A percentile compares a stretch with the other conserved stretches of the same genome.
Evolutionary conservation across 495 filamentous ascomycete genomes (phyloP).

Genomic region (Aspergillus leporis): DNA sequence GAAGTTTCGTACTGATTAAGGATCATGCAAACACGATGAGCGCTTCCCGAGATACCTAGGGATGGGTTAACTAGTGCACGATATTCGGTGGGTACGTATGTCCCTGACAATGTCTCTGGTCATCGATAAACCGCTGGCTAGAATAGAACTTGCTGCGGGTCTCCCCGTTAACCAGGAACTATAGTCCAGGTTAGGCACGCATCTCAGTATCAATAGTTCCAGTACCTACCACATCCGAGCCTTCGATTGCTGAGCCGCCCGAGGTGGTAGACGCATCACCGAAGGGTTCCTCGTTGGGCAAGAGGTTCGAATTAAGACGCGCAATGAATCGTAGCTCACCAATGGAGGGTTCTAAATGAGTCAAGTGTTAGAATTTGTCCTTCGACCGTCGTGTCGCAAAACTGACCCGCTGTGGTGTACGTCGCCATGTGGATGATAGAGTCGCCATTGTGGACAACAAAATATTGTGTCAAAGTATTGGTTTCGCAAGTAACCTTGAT

Average conservation of each 20-base stretch:
- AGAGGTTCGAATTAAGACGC: conserved; percentile 54
- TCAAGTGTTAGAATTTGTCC: neutral
- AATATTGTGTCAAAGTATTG: conserved; percentile 62
- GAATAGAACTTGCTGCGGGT: conserved; percentile 72
- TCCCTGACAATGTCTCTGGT: conserved; percentile 55
- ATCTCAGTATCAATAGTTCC: neutral
- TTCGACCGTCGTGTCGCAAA: too few species aligned
- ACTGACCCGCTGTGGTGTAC: conserved; percentile 52
- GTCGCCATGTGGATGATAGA: conserved; percentile 64
- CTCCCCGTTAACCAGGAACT: conserved; percentile 57
- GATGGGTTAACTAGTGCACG: conserved; percentile 5
- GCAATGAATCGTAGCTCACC: conserved; percentile 68
- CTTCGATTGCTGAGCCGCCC: conserved; percentile 55
- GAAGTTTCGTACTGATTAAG: conserved; percentile 46
- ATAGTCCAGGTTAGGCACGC: neutral
- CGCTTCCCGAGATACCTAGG: conserved; percentile 32
- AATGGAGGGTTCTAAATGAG: conserved; percentile 48
- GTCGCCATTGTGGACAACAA: conserved; percentile 59
- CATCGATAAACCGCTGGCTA: conserved; percentile 66
- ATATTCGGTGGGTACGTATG: neutral
- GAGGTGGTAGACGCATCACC: conserved; percentile 53
- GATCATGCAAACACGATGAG: conserved; percentile 38
- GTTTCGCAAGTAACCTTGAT: conserved; percentile 64
- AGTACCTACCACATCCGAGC: conserved; percentile 54
- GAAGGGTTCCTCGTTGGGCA: conserved; percentile 52